Conservation (phyloP, 805 yeast species). For the Saccharomycopsis microspora region DNA sequence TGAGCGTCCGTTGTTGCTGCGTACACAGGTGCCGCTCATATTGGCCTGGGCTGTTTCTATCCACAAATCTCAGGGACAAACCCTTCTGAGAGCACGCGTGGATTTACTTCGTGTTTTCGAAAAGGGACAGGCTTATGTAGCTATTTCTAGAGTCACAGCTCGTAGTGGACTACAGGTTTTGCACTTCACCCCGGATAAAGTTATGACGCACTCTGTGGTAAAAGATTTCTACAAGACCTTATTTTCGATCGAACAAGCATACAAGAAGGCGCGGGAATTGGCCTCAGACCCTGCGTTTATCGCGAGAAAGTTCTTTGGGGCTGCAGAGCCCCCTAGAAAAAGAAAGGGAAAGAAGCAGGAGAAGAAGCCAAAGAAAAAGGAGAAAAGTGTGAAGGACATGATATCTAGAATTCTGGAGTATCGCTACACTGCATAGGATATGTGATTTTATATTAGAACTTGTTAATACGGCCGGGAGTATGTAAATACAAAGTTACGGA, state of each 20-base stretch:
- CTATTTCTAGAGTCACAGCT: slow-evolving; percentile 79
- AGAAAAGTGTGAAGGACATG: not conserved
- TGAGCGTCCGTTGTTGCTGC: slow-evolving; percentile 48
- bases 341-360: not conserved
- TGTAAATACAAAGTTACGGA: too few relatives aligned
- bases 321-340: slow-evolving; percentile 9
- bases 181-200: slow-evolving; percentile 54
- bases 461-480: not conserved
- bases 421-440: not conserved
- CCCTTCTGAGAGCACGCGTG: slow-evolving; percentile 64
- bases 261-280: slow-evolving; percentile 27
- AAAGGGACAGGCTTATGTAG: slow-evolving; percentile 93
- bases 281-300: slow-evolving; percentile 29
- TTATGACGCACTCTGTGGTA: slow-evolving; percentile 63
- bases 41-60: slow-evolving; percentile 96
- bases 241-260: slow-evolving; percentile 27
- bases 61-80: slow-evolving; percentile 93
- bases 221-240: slow-evolving; percentile 52
- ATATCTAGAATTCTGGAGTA: not conserved
- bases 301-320: slow-evolving; percentile 31
- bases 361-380: not conserved
- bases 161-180: slow-evolving; percentile 74
- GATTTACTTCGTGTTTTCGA: slow-evolving; percentile 73
- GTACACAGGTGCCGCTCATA: slow-evolving; percentile 77
- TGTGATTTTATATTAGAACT: not conserved